Percentiles rank a stretch among this genome's conserved stretches.
Conservation (phyloP, 1,139 yeast species). For the Kurtzmaniella quercitrusa region DNA sequence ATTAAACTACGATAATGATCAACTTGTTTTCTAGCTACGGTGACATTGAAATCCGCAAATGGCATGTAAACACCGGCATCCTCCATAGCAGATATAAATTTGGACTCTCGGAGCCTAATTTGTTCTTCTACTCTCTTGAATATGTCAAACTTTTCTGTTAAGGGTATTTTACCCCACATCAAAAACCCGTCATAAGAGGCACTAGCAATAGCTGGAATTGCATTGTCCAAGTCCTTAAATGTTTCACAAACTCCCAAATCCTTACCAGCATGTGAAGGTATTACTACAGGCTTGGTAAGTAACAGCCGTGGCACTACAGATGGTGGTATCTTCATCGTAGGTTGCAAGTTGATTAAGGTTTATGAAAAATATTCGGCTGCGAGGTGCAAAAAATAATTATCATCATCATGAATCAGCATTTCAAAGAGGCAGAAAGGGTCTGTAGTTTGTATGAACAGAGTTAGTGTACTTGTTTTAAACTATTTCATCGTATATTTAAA, state of each 20-base stretch:
- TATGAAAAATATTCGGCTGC: background rate
- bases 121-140: slow-evolving; percentile 16
- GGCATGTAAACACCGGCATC: slow-evolving; percentile 35
- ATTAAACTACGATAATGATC: slow-evolving; percentile 17
- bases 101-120: slow-evolving; percentile 12
- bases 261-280: background rate
- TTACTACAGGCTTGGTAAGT: background rate
- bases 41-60: slow-evolving; percentile 36
- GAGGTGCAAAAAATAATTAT: background rate
- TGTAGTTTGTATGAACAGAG: no score
- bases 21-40: slow-evolving; percentile 18
- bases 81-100: slow-evolving; percentile 21
- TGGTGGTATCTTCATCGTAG: background rate
- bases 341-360: background rate
- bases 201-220: background rate
- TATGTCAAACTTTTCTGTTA: slow-evolving; percentile 15
- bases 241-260: background rate
- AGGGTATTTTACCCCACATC: slow-evolving; percentile 20
- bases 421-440: no score
- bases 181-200: slow-evolving; percentile 18
- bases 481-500: no score
- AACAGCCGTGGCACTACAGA: background rate
- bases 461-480: no score
- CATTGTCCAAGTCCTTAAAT: background rate
- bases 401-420: no score